Conservation (phyloP, 1,284 basidiomycete genomes). For the Puccinia polysora region DNA sequence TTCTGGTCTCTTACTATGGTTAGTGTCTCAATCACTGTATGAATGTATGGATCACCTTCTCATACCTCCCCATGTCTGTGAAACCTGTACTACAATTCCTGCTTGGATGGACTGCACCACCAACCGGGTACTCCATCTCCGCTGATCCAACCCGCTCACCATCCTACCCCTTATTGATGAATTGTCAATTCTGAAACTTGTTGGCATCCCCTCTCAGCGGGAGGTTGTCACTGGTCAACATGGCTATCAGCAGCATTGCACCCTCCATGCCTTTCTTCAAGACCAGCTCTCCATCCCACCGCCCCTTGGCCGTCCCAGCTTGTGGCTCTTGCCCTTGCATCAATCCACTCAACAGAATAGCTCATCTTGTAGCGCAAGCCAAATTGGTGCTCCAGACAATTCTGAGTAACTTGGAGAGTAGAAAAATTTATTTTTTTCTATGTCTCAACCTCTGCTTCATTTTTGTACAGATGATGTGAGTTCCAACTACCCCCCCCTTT, state of each 20-base stretch:
- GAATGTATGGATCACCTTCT: background rate
- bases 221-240: background rate
- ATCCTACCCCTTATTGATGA: background rate
- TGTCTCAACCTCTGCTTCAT: conserved; percentile 92
- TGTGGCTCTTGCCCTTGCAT: background rate
- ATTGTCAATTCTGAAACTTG: background rate
- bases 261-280: conserved; percentile 46
- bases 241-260: conserved; percentile 48
- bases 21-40: background rate
- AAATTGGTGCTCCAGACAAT: conserved; percentile 67
- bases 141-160: background rate
- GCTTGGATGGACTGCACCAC: background rate
- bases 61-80: too few relatives aligned
- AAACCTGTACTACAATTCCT: too few relatives aligned
- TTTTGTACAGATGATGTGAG: conserved; percentile 59
- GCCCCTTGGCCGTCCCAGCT: too few relatives aligned
- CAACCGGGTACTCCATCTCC: background rate
- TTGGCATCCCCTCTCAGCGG: background rate
- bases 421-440: conserved; percentile 95
- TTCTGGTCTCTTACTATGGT: background rate
- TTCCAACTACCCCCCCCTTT: too few relatives aligned
- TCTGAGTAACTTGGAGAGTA: conserved; percentile 79
- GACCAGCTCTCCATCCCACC: too few relatives aligned
- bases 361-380: conserved; percentile 44
- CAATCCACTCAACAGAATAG: conserved; percentile 26